phyloP scores from a whole-genome alignment of 495 filamentous ascomycete genomes.

The Amniculicola lignicola region DNA sequence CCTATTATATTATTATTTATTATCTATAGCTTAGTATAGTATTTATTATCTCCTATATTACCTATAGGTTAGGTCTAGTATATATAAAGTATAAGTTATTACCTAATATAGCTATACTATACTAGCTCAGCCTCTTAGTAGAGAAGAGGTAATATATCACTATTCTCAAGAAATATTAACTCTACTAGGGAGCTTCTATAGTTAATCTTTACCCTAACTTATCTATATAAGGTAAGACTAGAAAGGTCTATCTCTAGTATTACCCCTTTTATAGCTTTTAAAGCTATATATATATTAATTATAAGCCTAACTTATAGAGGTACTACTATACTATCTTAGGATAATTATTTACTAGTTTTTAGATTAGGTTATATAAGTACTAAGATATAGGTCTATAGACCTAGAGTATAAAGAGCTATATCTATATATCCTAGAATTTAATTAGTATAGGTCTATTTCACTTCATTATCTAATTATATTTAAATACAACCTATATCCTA shows the following conservation, averaged over 20 bases:
- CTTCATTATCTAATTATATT: neutral
- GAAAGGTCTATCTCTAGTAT: neutral
- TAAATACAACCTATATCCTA: no score
- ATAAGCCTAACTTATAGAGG: neutral
- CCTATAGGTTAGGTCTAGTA: neutral
- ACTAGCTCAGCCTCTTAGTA: neutral
- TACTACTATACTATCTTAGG: neutral
- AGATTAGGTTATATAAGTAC: neutral
- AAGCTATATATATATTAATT: neutral
- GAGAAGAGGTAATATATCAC: neutral
- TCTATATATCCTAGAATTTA: neutral
- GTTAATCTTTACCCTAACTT: neutral
- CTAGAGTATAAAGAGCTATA: neutral
- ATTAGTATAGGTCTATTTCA: neutral
- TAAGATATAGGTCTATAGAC: neutral
- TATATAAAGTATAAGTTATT: neutral
- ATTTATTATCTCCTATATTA: neutral
- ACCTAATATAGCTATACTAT: neutral
- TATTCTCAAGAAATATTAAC: neutral
- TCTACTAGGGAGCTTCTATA: conserved; percentile 1
- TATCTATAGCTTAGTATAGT: neutral
- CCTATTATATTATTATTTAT: neutral
- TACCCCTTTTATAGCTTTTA: neutral
- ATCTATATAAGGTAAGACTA: neutral
- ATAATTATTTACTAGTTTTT: neutral